phyloP scores from a whole-genome alignment of 768 basidiomycete species.

The Galerina marginata region DNA sequence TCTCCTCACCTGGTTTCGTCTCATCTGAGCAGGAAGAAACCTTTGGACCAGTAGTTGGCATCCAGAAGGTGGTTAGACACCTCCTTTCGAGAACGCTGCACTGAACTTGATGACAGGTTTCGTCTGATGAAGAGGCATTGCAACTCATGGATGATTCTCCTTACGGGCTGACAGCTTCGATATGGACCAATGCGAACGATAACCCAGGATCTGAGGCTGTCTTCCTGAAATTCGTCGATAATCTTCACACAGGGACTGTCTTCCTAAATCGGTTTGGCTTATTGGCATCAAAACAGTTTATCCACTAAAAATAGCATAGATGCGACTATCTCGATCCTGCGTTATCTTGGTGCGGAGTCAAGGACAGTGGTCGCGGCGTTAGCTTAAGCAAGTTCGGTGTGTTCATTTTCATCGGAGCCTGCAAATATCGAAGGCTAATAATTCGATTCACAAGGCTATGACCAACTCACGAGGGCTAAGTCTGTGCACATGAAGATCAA shows the following conservation, averaged over 20 bases:
- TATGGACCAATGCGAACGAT: constrained; percentile 84
- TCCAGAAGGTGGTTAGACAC: constrained; percentile 72
- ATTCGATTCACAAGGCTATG: constrained; percentile 64
- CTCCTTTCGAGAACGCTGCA: background rate
- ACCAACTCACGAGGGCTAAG: constrained; percentile 83
- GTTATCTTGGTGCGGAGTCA: constrained; percentile 92
- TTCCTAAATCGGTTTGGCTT: constrained; percentile 79
- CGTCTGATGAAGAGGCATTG: constrained; percentile 87
- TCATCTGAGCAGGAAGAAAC: constrained; percentile 70
- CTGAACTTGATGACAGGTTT: constrained; percentile 51
- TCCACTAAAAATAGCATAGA: constrained; percentile 42
- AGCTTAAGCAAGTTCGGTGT: constrained; percentile 89
- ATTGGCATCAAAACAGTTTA: background rate
- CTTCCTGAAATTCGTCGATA: constrained; percentile 71
- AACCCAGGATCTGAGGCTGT: constrained; percentile 66
- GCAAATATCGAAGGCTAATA: background rate
- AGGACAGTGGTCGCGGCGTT: constrained; percentile 90
- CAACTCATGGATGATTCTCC: constrained; percentile 94
- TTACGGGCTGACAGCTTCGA: constrained; percentile 91
- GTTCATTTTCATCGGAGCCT: constrained; percentile 25
- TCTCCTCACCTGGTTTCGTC: constrained; percentile 2
- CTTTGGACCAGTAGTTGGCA: constrained; percentile 92
- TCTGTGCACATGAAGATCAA: constrained; percentile 84
- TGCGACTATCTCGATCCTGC: constrained; percentile 94
- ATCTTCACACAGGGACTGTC: constrained; percentile 89